phyloP scores from a whole-genome alignment of 257 asterid genomes.

The Verbena officinalis region DNA sequence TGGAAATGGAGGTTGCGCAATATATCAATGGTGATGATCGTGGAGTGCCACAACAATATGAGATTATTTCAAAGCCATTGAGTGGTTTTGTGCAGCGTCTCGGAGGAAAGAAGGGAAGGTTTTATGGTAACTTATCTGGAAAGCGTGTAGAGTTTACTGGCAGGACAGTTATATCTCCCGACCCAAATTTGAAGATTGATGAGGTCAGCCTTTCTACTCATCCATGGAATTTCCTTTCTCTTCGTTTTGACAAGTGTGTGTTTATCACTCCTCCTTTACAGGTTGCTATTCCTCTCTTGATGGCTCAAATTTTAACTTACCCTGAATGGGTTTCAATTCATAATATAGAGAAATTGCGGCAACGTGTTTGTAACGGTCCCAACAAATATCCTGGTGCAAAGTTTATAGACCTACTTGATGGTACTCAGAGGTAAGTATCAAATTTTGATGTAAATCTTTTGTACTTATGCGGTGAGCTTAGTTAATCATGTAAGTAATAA shows the following conservation, averaged over 20 bases:
- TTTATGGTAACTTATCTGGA: conserved; percentile 89
- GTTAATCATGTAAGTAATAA: neutral
- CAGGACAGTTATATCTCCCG: conserved; percentile 97
- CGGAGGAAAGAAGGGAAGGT: conserved; percentile 93
- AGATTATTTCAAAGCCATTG: conserved; percentile 47
- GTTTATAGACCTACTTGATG: conserved; percentile 70
- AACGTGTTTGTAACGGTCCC: conserved; percentile 91
- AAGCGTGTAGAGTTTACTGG: conserved; percentile 98
- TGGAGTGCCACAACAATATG: conserved; percentile 47
- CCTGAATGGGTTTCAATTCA: conserved; percentile 96
- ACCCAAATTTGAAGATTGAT: conserved; percentile 84
- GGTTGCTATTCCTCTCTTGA: conserved; percentile 89
- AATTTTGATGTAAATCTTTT: neutral
- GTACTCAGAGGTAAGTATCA: conserved; percentile 73
- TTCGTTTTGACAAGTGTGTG: conserved; percentile 20
- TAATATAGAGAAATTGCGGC: conserved; percentile 89
- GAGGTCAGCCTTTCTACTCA: conserved; percentile 56
- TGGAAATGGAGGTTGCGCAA: conserved; percentile 83
- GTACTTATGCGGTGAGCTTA: conserved; percentile 1
- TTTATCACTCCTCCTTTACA: conserved; percentile 30
- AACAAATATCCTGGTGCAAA: conserved; percentile 93
- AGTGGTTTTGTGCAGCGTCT: conserved; percentile 96
- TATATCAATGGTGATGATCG: conserved; percentile 83
- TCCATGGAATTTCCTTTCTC: neutral
- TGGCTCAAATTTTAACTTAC: conserved; percentile 83